Evolutionary conservation across 2,329 filamentous ascomycete genomes (phyloP), one percentile per base, ranked within the genome.

Genomic region (Trichoderma citrinoviride): DNA sequence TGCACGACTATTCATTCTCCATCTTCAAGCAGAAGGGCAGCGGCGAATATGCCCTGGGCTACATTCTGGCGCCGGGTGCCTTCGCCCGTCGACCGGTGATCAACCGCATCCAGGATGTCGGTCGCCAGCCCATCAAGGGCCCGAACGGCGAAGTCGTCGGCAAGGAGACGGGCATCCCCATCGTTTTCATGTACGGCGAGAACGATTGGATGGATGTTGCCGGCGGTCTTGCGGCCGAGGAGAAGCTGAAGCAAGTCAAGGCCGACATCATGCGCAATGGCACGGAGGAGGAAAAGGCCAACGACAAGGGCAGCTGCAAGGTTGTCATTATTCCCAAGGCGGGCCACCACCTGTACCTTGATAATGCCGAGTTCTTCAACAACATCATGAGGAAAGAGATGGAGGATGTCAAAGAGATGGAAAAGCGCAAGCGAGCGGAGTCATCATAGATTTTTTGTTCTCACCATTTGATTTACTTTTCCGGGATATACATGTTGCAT

Each of bases 151-250:
- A 66, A 7, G 66, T 69, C 10, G 65, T 70, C 17, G 64, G 71
- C 46, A 77, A 74, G 64, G 85, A 87, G 71, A 90, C 84, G 0
- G 93, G 93, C 1, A 82, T 93, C 56, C 94, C 95, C 0, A 82
- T 98, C 37, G 85, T 98, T 8, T 86, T 99, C 74, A 93, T 98
- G 90, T 99, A 99, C 74, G 95, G 95, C 68, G 93, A 98, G 72
- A 89, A 95, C 73, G 95, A 99, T 80, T 99, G 95, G 95, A 99
- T 99, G 95, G 95, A 99, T 70, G 88, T 95, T 8, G 87, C 87
- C 0, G 95, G 93, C 29, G 95, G 95, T 0, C 86, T 88, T 53
- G 92, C 90, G 0, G 88, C 93, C 0, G 86, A 90, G 73, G 86
- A 93, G 77, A 93, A 90, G 75, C 84, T 98, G 14, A 88, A 91